Evolutionary conservation across 306 rosid species (phyloP), one percentile per base, ranked within the genome.

Genomic region (Cucumis melo): DNA sequence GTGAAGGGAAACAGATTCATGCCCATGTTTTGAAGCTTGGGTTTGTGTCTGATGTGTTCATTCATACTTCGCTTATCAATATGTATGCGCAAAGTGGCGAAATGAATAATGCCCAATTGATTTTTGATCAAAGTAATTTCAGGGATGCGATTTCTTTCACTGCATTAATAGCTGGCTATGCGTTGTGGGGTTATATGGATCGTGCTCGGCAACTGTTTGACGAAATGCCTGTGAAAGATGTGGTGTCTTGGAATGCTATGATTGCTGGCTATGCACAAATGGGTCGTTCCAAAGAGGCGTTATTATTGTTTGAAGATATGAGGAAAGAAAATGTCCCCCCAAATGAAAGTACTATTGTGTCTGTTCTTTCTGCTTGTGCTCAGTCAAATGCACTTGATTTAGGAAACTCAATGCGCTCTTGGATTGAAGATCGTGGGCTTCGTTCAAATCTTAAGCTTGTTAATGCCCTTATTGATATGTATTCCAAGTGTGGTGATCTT

Each of bases 191-290:
- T 58, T 78, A 41, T 50, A 80, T 89, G 61, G 91, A 90, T 53
- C 87, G 86, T 29, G 97, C 94, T 54, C 80, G 88, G 9, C 34
- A 57, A 0, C 84, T 90, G n/a, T 93, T 93, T 39, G 86, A 87
- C 58, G 81, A 90, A 77, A 91, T 90, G 56, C 85, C 83, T 0
- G 11, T 10, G 2, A 91, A 86, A 74, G 97, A 91, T 78, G 88
- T 85, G 17, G 98, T 91, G 51, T 80, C 90, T 0, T 91, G 98
- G 97, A 93, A 93, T 84, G 96, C 98, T 29, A 90, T 93, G 90
- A 87, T 91, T 84, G 80, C 97, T 0, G 98, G 90, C 23, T 90
- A 87, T 36, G 91, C 84, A 1, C 96, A 93, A 38, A 53, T 86
- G 44, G 77, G 73, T 51, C 85, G 81, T 17, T 83, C 84, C 81